phyloP scores from a whole-genome alignment of 2,329 filamentous ascomycete species.

The Fonsecaea multimorphosa region DNA sequence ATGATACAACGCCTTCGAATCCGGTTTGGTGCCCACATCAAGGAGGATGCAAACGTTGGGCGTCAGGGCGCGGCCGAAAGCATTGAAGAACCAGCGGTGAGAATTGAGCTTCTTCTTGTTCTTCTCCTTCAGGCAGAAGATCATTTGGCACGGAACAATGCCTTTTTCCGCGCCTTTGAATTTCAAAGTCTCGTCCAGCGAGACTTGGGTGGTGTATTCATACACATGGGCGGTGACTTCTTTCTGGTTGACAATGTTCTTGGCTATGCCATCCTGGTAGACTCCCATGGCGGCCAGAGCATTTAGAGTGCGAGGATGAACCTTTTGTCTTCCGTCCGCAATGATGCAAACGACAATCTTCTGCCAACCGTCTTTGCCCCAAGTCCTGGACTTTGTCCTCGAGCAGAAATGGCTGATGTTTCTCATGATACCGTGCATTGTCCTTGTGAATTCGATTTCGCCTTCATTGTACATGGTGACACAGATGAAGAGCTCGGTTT shows the following conservation, averaged over 20 bases:
- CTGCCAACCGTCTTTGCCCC: slow-evolving; percentile 97
- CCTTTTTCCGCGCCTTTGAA: slow-evolving; percentile 99
- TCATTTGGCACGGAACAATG: slow-evolving; percentile 96
- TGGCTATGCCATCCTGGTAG: slow-evolving; percentile 97
- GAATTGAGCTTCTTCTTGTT: slow-evolving; percentile 98
- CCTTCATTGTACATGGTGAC: slow-evolving; percentile 99
- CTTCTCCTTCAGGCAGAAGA: slow-evolving; percentile 98
- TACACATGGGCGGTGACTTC: slow-evolving; percentile 97
- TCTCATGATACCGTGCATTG: slow-evolving; percentile 98
- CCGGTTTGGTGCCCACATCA: slow-evolving; percentile 93
- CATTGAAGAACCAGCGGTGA: slow-evolving; percentile 99
- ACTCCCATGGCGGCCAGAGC: slow-evolving; percentile 95
- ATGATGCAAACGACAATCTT: slow-evolving; percentile 99
- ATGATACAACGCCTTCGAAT: slow-evolving; percentile 90
- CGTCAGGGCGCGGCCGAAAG: slow-evolving; percentile 88
- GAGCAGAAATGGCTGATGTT: slow-evolving; percentile 97
- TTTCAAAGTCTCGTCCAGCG: slow-evolving; percentile 90
- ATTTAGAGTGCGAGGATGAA: slow-evolving; percentile 91
- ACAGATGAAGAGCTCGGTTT: slow-evolving; percentile 95
- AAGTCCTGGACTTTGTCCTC: slow-evolving; percentile 87
- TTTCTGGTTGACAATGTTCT: slow-evolving; percentile 96
- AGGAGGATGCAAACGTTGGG: slow-evolving; percentile 97
- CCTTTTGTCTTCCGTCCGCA: slow-evolving; percentile 89
- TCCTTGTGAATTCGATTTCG: slow-evolving; percentile 93
- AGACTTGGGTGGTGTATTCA: slow-evolving; percentile 98